Evolutionary conservation across 345 rosid genomes (phyloP).

Genomic region (Eucalyptus erythrocorys): DNA sequence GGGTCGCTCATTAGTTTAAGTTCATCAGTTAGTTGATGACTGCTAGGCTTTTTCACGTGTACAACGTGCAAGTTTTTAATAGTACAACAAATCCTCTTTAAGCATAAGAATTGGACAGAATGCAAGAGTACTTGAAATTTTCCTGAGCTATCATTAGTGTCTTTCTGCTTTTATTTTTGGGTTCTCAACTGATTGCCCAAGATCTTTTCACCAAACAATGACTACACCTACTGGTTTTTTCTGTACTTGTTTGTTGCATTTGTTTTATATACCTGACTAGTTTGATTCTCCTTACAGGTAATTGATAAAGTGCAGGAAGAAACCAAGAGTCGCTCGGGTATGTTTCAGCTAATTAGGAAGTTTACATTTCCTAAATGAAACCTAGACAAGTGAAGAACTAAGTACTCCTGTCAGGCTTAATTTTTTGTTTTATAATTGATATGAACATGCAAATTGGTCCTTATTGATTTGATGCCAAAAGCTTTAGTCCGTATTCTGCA

Average conservation of each 20-base stretch:
- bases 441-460: not conserved
- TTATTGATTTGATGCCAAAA: not conserved
- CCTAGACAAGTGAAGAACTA: not conserved
- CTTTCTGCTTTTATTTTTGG: not conserved
- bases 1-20: not conserved
- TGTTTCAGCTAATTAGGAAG: not conserved
- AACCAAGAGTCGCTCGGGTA: slow-evolving; percentile 63
- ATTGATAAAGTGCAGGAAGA: slow-evolving; percentile 88
- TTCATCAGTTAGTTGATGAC: not conserved
- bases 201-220: not conserved
- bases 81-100: not conserved
- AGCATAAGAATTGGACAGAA: not conserved
- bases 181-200: not conserved
- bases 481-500: not conserved
- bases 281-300: slow-evolving; percentile 36
- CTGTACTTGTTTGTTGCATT: not conserved
- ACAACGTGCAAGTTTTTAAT: not conserved
- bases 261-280: not conserved
- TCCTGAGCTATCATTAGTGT: not conserved
- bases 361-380: not conserved
- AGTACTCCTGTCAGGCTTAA: not conserved
- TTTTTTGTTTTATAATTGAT: not conserved
- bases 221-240: not conserved
- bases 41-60: not conserved
- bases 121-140: not conserved